phyloP scores from a whole-genome alignment of 208 protist genomes.

The Phytomonas sp. region DNA sequence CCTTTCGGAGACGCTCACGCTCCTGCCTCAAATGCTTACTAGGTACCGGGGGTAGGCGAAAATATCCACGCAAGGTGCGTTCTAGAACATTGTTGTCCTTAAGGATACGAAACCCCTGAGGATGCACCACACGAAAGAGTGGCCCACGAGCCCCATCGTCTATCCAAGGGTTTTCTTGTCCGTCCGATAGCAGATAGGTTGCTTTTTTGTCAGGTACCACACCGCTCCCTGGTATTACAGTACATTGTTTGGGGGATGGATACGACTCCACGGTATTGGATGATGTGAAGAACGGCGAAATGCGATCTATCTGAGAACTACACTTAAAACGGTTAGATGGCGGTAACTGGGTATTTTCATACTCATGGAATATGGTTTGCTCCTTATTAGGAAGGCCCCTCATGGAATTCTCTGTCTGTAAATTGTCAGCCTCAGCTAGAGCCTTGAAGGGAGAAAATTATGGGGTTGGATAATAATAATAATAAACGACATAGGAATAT shows the following conservation, averaged over 20 bases:
- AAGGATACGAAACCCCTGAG: constrained; percentile 81
- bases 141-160: background rate
- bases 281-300: background rate
- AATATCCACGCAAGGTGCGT: constrained; percentile 77
- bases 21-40: constrained; percentile 31
- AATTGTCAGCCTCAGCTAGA: background rate
- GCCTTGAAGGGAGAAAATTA: background rate
- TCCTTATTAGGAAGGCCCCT: background rate
- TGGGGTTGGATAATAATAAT: background rate
- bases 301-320: background rate
- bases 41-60: constrained; percentile 72
- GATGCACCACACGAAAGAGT: constrained; percentile 46
- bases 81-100: constrained; percentile 65
- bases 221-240: background rate
- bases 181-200: background rate
- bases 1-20: constrained; percentile 26
- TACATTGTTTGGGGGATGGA: background rate
- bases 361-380: background rate
- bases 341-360: background rate
- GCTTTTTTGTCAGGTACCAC: background rate
- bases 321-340: background rate
- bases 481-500: background rate
- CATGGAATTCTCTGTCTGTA: background rate
- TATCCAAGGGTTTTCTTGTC: background rate
- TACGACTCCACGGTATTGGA: background rate